phyloP scores from a whole-genome alignment of 768 basidiomycete species.

The Mycena capillaripes region DNA sequence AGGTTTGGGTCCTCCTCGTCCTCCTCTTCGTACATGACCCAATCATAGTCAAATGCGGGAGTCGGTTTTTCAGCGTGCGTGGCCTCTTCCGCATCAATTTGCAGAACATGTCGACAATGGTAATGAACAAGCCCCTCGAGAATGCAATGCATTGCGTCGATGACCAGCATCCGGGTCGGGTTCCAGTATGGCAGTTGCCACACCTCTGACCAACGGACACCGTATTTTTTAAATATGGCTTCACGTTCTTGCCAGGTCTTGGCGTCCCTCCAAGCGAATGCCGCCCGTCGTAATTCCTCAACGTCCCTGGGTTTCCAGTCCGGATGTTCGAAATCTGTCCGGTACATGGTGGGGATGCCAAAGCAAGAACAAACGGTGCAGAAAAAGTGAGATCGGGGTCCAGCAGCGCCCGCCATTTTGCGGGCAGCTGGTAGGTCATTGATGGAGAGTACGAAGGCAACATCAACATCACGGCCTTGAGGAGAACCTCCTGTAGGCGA shows the following conservation, averaged over 20 bases:
- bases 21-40: too few relatives aligned
- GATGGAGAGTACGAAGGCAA: constrained; percentile 35
- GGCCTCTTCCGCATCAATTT: neutral
- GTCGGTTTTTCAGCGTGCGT: too few relatives aligned
- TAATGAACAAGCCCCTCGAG: constrained; percentile 41
- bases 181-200: constrained; percentile 54
- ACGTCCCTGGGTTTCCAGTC: constrained; percentile 35
- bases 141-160: constrained; percentile 55
- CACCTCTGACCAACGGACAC: constrained; percentile 46
- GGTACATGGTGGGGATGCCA: constrained; percentile 20
- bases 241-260: constrained; percentile 25
- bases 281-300: constrained; percentile 28
- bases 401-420: constrained; percentile 45
- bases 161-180: constrained; percentile 43
- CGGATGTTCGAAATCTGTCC: constrained; percentile 29
- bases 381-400: constrained; percentile 40
- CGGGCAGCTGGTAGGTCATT: constrained; percentile 49
- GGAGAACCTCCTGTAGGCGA: constrained; percentile 33
- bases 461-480: constrained; percentile 1
- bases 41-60: too few relatives aligned
- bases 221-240: constrained; percentile 37
- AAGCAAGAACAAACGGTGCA: constrained; percentile 48
- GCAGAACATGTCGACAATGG: constrained; percentile 34
- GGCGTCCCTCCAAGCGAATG: constrained; percentile 40
- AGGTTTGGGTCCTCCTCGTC: too few relatives aligned